Base-by-base conservation (phyloP, 768 basidiomycete genomes). In the Pleurotus giganteus region DNA sequence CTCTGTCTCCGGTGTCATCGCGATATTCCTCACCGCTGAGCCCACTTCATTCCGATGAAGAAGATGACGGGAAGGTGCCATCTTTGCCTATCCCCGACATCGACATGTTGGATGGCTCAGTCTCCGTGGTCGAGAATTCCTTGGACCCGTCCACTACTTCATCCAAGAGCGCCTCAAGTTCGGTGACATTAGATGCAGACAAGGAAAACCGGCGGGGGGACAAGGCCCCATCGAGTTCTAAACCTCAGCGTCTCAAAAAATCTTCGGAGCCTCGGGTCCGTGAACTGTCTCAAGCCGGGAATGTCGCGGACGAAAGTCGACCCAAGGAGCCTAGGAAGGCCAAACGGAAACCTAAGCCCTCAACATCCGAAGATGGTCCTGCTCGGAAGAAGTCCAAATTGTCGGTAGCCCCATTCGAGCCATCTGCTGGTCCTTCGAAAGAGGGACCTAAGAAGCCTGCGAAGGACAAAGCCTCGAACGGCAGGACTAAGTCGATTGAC, bases 161-260 rank as follows among this genome's bases (percentile, higher is more conserved):
- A 23, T 44, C 46, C 6, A 45, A 19, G n/a, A 37, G 34, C 31
- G 43, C 7, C 19, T 15, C 43, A 17, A 41, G 39, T 19, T 2
- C 8, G n/a, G 13, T 37, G 4, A 17, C 49, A 15, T 13, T 37
- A n/a, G 49, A 51, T 55, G 56, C 4, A 57, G 62, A 46, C 58
- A 56, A 63, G 67, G 57, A 59, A 7, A 60, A 61, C 53, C 58
- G 59, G 42, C 49, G 57, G 21, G 5, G 44, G 23, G 53, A 46
- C 26, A 60, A 49, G 47, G 55, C 32, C 44, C 19, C 47, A 1
- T 34, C 41, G 45, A 47, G 15, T 31, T 47, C 56, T 28, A 56
- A 57, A 39, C 56, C 34, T 39, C 58, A 47, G 47, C 58, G 57
- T 39, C 21, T 56, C 21, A 56, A 56, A 56, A 61, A 61, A 29